Percentiles rank a stretch among this genome's conserved stretches.
Conservation (phyloP, 2,329 filamentous ascomycete genomes). For the Xylaria digitata region DNA sequence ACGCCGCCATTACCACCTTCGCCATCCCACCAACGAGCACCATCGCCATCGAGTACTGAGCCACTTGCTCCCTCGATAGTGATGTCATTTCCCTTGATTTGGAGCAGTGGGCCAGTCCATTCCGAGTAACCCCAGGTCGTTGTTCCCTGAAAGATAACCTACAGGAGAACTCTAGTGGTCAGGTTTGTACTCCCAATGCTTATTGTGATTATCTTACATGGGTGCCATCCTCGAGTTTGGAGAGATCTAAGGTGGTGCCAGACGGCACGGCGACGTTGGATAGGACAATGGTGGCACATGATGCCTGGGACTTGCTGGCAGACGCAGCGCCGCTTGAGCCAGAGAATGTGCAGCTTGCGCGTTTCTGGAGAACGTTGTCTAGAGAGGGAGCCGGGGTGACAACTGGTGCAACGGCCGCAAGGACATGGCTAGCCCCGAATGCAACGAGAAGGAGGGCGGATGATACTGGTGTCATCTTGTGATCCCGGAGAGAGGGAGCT, state of each 20-base stretch:
- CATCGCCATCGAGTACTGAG: conserved; percentile 66
- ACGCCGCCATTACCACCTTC: conserved; percentile 69
- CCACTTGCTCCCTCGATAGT: conserved; percentile 64
- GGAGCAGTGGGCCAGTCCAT: conserved; percentile 73
- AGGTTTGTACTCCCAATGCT: neutral
- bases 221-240: conserved; percentile 62
- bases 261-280: conserved; percentile 66
- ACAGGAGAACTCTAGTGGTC: conserved; percentile 20
- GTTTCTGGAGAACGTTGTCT: conserved; percentile 25
- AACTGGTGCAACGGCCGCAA: conserved; percentile 21
- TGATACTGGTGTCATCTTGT: conserved; percentile 24
- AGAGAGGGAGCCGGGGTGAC: conserved; percentile 25
- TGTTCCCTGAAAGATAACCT: conserved; percentile 71
- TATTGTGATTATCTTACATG: conserved; percentile 48
- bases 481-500: neutral
- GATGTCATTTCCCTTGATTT: conserved; percentile 67
- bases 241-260: conserved; percentile 68
- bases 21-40: conserved; percentile 70
- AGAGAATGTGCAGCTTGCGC: conserved; percentile 64
- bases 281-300: conserved; percentile 66
- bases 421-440: conserved; percentile 24
- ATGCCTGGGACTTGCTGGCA: conserved; percentile 60
- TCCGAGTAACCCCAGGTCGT: conserved; percentile 76
- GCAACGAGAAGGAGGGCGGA: conserved; percentile 26
- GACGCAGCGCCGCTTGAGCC: conserved; percentile 53